Conservation (phyloP, 148 eudicot species). For the Rheum nobile region DNA sequence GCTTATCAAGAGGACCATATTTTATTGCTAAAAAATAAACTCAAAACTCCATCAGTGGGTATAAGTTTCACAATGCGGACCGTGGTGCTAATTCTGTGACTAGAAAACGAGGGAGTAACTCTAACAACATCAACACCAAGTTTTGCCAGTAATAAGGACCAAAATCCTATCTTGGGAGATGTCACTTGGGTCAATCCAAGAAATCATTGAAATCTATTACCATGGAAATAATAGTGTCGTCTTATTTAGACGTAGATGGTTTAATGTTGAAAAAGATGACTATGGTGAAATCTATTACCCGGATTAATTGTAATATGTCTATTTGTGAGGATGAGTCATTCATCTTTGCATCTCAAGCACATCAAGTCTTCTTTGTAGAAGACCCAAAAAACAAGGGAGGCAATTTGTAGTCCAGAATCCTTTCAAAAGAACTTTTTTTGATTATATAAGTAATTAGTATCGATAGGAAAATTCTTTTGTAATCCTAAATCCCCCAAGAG, state of each 20-base stretch:
- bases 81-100: neutral
- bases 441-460: too few relatives aligned
- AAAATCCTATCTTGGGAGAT: neutral
- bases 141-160: neutral
- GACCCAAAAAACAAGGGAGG: neutral
- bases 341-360: too few relatives aligned
- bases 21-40: too few relatives aligned
- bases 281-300: neutral
- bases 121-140: neutral
- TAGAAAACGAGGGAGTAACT: neutral
- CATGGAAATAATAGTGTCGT: neutral
- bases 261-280: neutral
- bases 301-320: neutral
- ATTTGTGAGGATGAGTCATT: neutral
- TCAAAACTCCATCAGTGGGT: neutral
- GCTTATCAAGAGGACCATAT: neutral
- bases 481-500: too few relatives aligned
- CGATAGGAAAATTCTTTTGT: too few relatives aligned
- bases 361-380: neutral
- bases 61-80: neutral
- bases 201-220: neutral
- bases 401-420: neutral
- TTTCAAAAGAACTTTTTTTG: neutral
- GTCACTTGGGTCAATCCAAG: neutral
- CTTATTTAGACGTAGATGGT: neutral